Conservation (phyloP, 768 basidiomycete species). For the Exsudoporus frostii region DNA sequence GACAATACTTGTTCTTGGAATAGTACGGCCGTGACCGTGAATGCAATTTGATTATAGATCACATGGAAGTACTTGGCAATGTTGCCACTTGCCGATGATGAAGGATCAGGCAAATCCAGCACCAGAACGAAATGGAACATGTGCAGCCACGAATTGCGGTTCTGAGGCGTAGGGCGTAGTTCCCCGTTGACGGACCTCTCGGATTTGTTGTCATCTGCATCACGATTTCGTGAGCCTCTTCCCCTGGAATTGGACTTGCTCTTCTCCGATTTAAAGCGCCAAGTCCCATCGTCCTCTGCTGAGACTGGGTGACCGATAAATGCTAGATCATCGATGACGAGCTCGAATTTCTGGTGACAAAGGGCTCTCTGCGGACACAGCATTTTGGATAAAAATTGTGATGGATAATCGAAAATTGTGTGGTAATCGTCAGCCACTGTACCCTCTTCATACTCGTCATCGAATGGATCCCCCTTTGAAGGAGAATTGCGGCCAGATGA, state of each 20-base stretch:
- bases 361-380: conserved; percentile 75
- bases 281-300: conserved; percentile 64
- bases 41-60: conserved; percentile 85
- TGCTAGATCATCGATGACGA: conserved; percentile 85
- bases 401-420: conserved; percentile 72
- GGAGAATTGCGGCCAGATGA: conserved; percentile 54
- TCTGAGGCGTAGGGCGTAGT: conserved; percentile 18
- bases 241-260: conserved; percentile 50
- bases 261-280: conserved; percentile 73
- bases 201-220: conserved; percentile 33
- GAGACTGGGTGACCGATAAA: conserved; percentile 96
- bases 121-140: conserved; percentile 87
- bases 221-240: conserved; percentile 50
- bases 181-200: conserved; percentile 37
- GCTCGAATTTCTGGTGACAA: conserved; percentile 93
- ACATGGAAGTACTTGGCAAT: conserved; percentile 78
- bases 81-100: conserved; percentile 76
- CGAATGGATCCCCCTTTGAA: conserved; percentile 40
- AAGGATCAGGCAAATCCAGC: conserved; percentile 86
- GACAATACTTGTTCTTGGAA: conserved; percentile 87
- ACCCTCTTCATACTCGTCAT: conserved; percentile 34
- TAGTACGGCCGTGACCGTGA: conserved; percentile 87
- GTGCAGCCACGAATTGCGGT: conserved; percentile 53
- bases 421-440: conserved; percentile 53
- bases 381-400: conserved; percentile 77